Evolutionary conservation across 2,329 filamentous ascomycete genomes (phyloP).

Genomic region (Cladobotryum mycophilum): DNA sequence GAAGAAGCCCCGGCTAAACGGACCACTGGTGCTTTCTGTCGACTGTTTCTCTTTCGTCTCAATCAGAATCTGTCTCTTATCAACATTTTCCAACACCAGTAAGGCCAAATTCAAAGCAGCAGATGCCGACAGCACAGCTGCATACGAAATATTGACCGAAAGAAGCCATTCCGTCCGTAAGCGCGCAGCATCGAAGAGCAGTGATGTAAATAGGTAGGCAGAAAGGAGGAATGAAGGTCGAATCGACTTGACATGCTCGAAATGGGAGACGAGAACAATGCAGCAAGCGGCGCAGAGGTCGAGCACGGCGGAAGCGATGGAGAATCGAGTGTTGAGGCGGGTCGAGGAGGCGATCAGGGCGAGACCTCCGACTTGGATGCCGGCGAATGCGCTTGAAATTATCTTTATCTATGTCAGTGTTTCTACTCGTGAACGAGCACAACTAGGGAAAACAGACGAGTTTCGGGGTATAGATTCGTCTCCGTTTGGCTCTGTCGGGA

Average conservation of each 20-base stretch:
- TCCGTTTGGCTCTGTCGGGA: slow-evolving; percentile 19
- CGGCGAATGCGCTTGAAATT: slow-evolving; percentile 17
- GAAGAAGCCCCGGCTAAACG: slow-evolving; percentile 26
- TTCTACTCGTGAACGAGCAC: background rate
- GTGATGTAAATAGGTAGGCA: slow-evolving; percentile 23
- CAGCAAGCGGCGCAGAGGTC: slow-evolving; percentile 21
- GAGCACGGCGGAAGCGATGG: slow-evolving; percentile 23
- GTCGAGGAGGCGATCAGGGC: slow-evolving; percentile 20
- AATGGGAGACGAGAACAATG: slow-evolving; percentile 23
- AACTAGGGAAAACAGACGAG: slow-evolving; percentile 14
- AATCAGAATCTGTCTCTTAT: slow-evolving; percentile 26
- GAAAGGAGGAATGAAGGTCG: slow-evolving; percentile 26
- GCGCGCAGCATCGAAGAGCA: slow-evolving; percentile 27
- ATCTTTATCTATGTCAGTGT: slow-evolving; percentile 13
- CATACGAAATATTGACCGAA: slow-evolving; percentile 18
- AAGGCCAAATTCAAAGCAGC: slow-evolving; percentile 20
- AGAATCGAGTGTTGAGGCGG: slow-evolving; percentile 21
- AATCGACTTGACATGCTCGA: slow-evolving; percentile 28
- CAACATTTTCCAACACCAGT: slow-evolving; percentile 23
- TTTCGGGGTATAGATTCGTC: slow-evolving; percentile 22
- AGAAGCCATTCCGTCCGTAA: slow-evolving; percentile 28
- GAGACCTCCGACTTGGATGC: slow-evolving; percentile 21
- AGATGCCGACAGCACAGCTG: slow-evolving; percentile 18
- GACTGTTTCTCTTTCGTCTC: slow-evolving; percentile 37
- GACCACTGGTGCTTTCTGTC: slow-evolving; percentile 42